Evolutionary conservation across 345 rosid genomes (phyloP).

Genomic region (Cardiospermum halicacabum): DNA sequence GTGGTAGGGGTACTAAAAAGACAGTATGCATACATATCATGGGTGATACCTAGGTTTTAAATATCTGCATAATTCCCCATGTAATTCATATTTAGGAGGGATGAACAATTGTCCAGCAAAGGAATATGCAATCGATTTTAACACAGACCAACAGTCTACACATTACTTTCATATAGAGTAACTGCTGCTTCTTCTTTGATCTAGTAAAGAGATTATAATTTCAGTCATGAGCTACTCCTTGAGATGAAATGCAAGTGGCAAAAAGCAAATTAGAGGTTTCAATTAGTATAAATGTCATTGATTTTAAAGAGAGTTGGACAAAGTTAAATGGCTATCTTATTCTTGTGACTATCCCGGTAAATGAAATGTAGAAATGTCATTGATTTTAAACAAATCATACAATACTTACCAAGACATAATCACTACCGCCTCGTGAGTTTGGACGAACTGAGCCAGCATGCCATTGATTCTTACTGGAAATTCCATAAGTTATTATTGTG

Average conservation of each 20-base stretch:
- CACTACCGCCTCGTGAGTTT: conserved; percentile 27
- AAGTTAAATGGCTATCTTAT: neutral
- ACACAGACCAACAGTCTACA: neutral
- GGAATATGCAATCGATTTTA: neutral
- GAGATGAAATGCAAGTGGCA: neutral
- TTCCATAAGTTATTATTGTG: conserved; percentile 20
- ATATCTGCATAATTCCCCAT: no score
- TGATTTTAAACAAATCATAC: no score
- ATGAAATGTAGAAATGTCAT: no score
- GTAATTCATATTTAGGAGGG: no score
- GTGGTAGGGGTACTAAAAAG: neutral
- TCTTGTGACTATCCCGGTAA: neutral
- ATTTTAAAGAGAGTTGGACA: neutral
- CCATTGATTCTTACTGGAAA: conserved; percentile 31
- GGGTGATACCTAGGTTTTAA: no score
- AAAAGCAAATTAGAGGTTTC: neutral
- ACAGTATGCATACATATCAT: neutral
- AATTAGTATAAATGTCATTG: neutral
- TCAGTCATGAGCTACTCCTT: neutral
- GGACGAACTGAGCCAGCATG: conserved; percentile 24
- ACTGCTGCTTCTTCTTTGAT: neutral
- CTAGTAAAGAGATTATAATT: neutral
- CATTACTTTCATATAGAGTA: neutral
- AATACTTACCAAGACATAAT: conserved; percentile 26
- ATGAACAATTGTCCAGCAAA: neutral